phyloP scores from a whole-genome alignment of 768 basidiomycete species.

The Pleurotus cornucopiae region DNA sequence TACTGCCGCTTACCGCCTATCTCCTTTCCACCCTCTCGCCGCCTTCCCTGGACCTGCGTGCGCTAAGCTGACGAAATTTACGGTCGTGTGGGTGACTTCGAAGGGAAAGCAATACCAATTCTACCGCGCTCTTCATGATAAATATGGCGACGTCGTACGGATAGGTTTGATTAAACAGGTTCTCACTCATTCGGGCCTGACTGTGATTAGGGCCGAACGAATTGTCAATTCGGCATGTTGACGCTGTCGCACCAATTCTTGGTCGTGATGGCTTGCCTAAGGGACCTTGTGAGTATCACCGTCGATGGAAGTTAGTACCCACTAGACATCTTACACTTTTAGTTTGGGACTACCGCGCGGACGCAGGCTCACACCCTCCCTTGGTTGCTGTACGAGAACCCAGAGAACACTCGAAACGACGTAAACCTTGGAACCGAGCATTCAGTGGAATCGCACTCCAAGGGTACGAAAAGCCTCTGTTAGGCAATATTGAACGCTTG shows the following conservation, averaged over 20 bases:
- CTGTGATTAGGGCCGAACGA: constrained; percentile 49
- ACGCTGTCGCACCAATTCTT: constrained; percentile 41
- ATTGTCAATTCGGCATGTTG: constrained; percentile 42
- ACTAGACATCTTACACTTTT: background rate
- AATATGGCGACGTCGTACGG: constrained; percentile 50
- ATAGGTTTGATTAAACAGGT: constrained; percentile 35
- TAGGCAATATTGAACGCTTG: constrained; percentile 21
- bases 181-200: constrained; percentile 4
- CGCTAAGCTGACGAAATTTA: constrained; percentile 29
- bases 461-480: constrained; percentile 33
- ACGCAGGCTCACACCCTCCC: constrained; percentile 30
- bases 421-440: constrained; percentile 47
- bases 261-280: constrained; percentile 50
- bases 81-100: constrained; percentile 25
- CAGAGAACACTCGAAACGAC: constrained; percentile 38
- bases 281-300: constrained; percentile 42
- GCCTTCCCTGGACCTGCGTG: constrained; percentile 29
- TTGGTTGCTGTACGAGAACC: constrained; percentile 32
- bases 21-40: constrained; percentile 32
- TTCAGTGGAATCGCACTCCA: constrained; percentile 41
- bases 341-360: constrained; percentile 54
- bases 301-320: background rate
- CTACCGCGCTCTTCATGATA: constrained; percentile 40
- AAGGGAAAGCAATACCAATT: constrained; percentile 39
- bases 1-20: constrained; percentile 30